phyloP scores from a whole-genome alignment of 495 filamentous ascomycete genomes.

The Sphaerosporella brunnea region DNA sequence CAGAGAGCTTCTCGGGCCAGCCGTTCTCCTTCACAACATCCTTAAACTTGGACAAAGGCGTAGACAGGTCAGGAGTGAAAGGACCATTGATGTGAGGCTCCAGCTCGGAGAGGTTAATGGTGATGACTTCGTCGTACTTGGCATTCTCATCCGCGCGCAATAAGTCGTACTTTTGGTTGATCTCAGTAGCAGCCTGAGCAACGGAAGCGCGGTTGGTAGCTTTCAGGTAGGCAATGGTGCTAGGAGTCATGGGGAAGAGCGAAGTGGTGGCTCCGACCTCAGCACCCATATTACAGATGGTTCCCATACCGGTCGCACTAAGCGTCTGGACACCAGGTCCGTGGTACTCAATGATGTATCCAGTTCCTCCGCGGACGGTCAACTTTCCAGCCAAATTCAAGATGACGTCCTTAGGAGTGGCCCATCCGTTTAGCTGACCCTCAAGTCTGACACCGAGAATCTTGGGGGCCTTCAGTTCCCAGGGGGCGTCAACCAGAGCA shows the following conservation, averaged over 20 bases:
- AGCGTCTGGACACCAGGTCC: constrained; percentile 77
- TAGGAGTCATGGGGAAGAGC: constrained; percentile 64
- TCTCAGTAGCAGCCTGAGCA: constrained; percentile 40
- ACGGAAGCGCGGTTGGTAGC: constrained; percentile 65
- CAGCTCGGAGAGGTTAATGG: constrained; percentile 74
- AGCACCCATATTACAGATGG: constrained; percentile 72
- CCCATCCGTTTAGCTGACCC: constrained; percentile 75
- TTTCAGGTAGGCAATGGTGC: constrained; percentile 59
- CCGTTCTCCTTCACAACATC: constrained; percentile 62
- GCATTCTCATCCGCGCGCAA: constrained; percentile 62
- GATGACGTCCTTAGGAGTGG: constrained; percentile 88
- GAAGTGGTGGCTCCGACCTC: constrained; percentile 96
- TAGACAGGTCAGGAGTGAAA: constrained; percentile 88
- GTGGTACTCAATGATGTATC: constrained; percentile 83
- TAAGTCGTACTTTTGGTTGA: constrained; percentile 37
- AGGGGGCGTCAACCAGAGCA: constrained; percentile 85
- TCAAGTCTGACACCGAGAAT: constrained; percentile 73
- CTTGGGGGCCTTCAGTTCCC: constrained; percentile 83
- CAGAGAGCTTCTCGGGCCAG: constrained; percentile 81
- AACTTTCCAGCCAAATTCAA: constrained; percentile 72
- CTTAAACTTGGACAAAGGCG: constrained; percentile 73
- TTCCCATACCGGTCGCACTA: constrained; percentile 84
- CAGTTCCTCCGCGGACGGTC: constrained; percentile 87
- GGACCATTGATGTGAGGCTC: constrained; percentile 97
- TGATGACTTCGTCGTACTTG: constrained; percentile 75